Base-by-base conservation (phyloP, 2,329 filamentous ascomycete genomes). In the Teratosphaeria viscida region DNA sequence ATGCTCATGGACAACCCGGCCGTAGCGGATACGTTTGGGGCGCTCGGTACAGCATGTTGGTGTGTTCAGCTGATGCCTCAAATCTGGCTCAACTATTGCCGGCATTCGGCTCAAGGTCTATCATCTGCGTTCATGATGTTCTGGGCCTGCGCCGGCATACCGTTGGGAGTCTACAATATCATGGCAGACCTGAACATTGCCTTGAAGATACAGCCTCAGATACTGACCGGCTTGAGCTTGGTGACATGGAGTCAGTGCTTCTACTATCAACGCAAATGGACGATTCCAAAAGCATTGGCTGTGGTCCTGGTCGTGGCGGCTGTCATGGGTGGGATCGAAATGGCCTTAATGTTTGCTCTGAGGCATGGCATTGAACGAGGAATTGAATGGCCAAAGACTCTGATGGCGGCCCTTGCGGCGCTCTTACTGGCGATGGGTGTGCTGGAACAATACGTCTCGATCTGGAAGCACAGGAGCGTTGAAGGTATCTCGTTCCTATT, bases 401-500 rank as follows among this genome's bases (percentile, higher is more conserved):
- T 88, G 0, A 88, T 89, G 85, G 86, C 86, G 1, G 79, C 83
- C 0, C 70, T 88, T 0, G 85, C 86, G 0, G 85, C 86, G 0
- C 70, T 77, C 0, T 75, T 89, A 2, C 78, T 89, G 1, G 84
- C 83, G 1, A 79, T 83, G 1, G 87, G 87, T 0, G 87, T 89
- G 0, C 72, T 88, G 7, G 75, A 82, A 2, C 85, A 89, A 68
- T 89, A 89, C 66, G 82, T 81, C 76, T 86, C 89, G 62, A 88
- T 90, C 26, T 88, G 82, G 66, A 68, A 78, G 2, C 81, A 87
- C 64, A 79, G 82, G 6, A 87, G 85, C 0, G 86, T 88, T 1
- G 78, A 85, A 14, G 86, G 86, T 7, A 88, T 89, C 47, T 88
- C 85, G 0, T 89, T 89, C 70, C 74, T 88, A 2, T 90, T 90